These are phyloP conservation scores for Pestalotiopsis sp. DNA, from an alignment of 2,329 filamentous ascomycete species.

Conservation along the genomic window DNA sequence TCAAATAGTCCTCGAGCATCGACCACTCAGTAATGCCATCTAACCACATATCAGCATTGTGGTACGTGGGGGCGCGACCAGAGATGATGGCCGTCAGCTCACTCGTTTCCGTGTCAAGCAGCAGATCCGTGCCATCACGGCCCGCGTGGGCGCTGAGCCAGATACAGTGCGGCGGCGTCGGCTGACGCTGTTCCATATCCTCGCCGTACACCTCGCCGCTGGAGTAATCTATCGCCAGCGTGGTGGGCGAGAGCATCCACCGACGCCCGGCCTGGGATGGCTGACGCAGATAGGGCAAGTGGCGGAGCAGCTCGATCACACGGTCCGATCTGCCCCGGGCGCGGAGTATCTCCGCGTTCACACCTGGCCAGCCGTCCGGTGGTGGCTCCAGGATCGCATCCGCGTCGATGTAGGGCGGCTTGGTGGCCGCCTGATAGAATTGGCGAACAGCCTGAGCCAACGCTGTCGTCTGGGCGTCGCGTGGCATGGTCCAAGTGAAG, in stretches of 20 bases:
- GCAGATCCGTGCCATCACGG: background rate
- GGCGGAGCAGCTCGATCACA: background rate
- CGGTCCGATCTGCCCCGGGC: background rate
- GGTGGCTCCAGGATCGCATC: background rate
- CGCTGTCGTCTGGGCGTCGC: background rate
- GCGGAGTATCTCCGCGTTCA: background rate
- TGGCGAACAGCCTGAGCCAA: background rate
- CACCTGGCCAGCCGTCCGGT: background rate
- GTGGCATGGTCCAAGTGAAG: background rate
- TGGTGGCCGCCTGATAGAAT: background rate
- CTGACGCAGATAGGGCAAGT: conserved; percentile 1
- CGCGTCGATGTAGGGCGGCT: background rate
- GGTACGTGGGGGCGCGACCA: background rate
- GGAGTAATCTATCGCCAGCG: background rate
- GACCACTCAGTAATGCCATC: conserved; percentile 1
- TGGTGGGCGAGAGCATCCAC: conserved; percentile 1
- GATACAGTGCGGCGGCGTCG: background rate
- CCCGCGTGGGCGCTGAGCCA: background rate
- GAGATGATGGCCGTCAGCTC: background rate
- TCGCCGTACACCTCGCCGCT: background rate
- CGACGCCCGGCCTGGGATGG: background rate
- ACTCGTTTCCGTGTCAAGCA: conserved; percentile 1
- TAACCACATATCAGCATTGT: background rate
- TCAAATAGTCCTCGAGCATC: background rate
- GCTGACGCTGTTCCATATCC: background rate